These are phyloP conservation scores for Monosporascus cannonballus DNA, from an alignment of 2,329 filamentous ascomycete genomes.

Conservation along the genomic window DNA sequence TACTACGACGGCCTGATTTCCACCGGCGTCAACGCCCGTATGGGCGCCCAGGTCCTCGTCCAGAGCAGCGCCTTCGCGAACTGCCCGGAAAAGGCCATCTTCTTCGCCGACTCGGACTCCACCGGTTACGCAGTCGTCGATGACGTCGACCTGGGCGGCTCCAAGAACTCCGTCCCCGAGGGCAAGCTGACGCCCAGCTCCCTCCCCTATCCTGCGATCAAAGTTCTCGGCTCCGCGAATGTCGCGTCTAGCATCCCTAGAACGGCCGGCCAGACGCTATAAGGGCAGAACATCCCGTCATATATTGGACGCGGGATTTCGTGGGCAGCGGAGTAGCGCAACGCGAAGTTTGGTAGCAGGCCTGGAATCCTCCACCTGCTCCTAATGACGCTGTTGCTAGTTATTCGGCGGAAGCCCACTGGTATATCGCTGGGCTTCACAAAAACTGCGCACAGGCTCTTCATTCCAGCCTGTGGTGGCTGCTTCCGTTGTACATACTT, in stretches of 20 bases:
- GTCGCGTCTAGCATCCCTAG: conserved; percentile 37
- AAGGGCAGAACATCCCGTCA: background rate
- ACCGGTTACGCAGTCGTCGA: conserved; percentile 35
- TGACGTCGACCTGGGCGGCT: conserved; percentile 38
- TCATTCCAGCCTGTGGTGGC: too few species aligned
- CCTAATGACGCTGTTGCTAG: too few species aligned
- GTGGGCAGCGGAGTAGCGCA: too few species aligned
- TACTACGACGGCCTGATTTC: conserved; percentile 38
- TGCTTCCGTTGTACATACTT: too few species aligned
- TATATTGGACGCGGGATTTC: too few species aligned
- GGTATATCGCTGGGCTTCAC: too few species aligned
- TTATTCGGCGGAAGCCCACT: too few species aligned
- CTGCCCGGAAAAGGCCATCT: background rate
- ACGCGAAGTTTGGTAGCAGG: too few species aligned
- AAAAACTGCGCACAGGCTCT: too few species aligned
- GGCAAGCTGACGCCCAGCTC: conserved; percentile 38
- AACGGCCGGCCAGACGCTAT: conserved; percentile 33
- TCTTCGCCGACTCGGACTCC: conserved; percentile 33
- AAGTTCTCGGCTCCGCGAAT: conserved; percentile 39
- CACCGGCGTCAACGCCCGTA: conserved; percentile 48
- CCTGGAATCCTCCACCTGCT: too few species aligned
- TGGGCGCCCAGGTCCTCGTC: conserved; percentile 45
- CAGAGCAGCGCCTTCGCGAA: conserved; percentile 24
- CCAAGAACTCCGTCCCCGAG: conserved; percentile 39
- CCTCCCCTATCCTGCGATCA: conserved; percentile 47